Evolutionary conservation across 2,329 filamentous ascomycete genomes (phyloP).

Genomic region (Exophiala viscosa): DNA sequence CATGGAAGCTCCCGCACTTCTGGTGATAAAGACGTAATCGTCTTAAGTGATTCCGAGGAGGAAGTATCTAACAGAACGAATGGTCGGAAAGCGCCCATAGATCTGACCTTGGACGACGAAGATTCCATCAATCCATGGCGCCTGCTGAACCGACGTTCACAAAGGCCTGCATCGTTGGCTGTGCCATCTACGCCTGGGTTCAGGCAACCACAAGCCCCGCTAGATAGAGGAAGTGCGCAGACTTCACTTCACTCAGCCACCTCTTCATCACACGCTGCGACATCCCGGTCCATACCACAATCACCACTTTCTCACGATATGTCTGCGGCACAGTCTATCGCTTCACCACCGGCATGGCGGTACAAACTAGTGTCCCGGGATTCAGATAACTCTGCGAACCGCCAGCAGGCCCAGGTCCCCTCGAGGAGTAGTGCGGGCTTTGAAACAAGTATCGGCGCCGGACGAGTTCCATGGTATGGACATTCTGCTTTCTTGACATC

Average conservation of each 20-base stretch:
- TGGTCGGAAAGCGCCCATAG: not conserved
- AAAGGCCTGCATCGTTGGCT: not conserved
- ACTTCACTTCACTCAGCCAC: not conserved
- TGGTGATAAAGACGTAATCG: conserved; percentile 2
- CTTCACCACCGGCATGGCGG: no score
- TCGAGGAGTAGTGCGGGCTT: no score
- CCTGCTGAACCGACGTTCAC: not conserved
- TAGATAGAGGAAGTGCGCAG: not conserved
- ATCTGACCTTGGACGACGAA: not conserved
- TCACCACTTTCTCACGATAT: no score
- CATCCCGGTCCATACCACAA: no score
- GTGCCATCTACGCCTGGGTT: not conserved
- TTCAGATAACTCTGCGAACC: no score
- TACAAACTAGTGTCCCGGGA: no score
- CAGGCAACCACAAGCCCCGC: not conserved
- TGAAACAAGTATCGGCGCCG: no score
- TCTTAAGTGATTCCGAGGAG: conserved; percentile 13
- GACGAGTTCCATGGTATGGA: no score
- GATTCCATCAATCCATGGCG: not conserved
- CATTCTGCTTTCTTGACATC: no score
- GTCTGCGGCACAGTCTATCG: no score
- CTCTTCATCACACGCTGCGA: not conserved
- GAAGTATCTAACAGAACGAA: not conserved
- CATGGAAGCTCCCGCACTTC: not conserved
- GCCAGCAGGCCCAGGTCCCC: no score